phyloP scores from a whole-genome alignment of 2,329 filamentous ascomycete species.

The Ophiocordyceps camponoti-leonardi region DNA sequence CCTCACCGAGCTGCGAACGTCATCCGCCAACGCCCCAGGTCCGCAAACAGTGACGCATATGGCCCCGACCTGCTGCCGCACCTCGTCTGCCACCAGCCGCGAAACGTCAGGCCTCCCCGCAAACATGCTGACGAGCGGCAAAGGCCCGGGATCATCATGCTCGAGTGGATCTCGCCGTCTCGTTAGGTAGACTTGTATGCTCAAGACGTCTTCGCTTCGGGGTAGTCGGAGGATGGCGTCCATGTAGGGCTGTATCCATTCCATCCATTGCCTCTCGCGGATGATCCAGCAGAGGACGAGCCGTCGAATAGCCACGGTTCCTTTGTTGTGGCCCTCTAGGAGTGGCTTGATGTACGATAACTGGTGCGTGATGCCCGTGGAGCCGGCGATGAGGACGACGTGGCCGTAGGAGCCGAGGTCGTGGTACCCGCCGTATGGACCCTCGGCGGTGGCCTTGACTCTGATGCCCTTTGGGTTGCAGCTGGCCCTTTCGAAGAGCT shows the following conservation, averaged over 20 bases:
- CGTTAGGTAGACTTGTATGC: background rate
- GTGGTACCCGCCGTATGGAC: conserved; percentile 73
- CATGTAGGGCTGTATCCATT: conserved; percentile 86
- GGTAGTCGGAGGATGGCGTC: conserved; percentile 59
- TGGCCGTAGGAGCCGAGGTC: conserved; percentile 84
- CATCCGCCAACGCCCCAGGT: conserved; percentile 57
- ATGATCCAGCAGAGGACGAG: conserved; percentile 85
- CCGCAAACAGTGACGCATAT: conserved; percentile 77
- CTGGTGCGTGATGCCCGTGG: conserved; percentile 90
- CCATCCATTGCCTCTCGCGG: conserved; percentile 71
- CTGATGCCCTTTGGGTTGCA: conserved; percentile 35
- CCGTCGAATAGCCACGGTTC: conserved; percentile 62
- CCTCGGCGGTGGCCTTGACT: conserved; percentile 64
- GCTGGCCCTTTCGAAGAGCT: conserved; percentile 55
- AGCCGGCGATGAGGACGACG: conserved; percentile 74
- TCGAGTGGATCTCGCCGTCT: background rate
- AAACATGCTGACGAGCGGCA: conserved; percentile 61
- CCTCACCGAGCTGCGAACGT: conserved; percentile 52
- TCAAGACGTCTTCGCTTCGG: conserved; percentile 45
- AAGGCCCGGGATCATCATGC: background rate
- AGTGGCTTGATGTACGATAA: conserved; percentile 73
- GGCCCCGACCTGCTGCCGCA: conserved; percentile 64
- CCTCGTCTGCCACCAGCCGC: conserved; percentile 62
- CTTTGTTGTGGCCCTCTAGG: conserved; percentile 47
- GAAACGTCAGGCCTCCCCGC: conserved; percentile 73